Conservation (phyloP, 495 filamentous ascomycete species). For the Annulohypoxylon maeteangense region DNA sequence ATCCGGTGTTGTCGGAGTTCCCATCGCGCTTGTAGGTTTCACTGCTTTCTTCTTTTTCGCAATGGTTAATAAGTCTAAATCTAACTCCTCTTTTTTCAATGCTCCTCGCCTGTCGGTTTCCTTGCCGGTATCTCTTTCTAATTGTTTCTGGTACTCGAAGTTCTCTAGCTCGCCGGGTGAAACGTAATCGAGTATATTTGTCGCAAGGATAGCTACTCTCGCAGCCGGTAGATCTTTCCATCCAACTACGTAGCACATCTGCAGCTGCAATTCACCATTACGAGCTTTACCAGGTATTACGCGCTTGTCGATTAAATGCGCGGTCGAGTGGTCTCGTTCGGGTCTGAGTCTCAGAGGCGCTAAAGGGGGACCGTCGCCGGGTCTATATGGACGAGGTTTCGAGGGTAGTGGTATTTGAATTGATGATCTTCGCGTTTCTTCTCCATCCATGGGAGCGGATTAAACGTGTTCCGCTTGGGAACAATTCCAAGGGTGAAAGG, state of each 20-base stretch:
- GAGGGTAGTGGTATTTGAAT: conserved; percentile 53
- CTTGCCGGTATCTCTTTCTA: conserved; percentile 48
- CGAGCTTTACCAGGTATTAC: conserved; percentile 48
- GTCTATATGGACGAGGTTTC: conserved; percentile 49
- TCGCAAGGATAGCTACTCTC: conserved; percentile 50
- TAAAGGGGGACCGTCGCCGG: conserved; percentile 52
- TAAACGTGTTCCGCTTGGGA: conserved; percentile 13
- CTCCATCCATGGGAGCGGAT: conserved; percentile 28
- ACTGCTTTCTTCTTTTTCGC: conserved; percentile 15
- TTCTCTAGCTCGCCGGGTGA: conserved; percentile 58
- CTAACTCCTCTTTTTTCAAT: conserved; percentile 23
- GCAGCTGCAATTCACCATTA: conserved; percentile 45
- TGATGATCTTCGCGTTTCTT: neutral
- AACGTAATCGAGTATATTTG: conserved; percentile 57
- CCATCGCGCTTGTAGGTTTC: conserved; percentile 11
- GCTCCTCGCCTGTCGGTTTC: conserved; percentile 30
- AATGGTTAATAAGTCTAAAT: too few relatives aligned
- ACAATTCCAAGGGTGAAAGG: conserved; percentile 2
- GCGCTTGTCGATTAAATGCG: conserved; percentile 59
- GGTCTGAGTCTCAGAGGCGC: conserved; percentile 51
- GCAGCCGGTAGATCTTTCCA: conserved; percentile 57
- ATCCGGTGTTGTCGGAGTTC: conserved; percentile 7
- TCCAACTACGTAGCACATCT: conserved; percentile 56
- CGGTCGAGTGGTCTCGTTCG: conserved; percentile 54
- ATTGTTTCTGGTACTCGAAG: conserved; percentile 52